Evolutionary conservation across 306 rosid genomes (phyloP).

Genomic region (Acmispon strigosus): DNA sequence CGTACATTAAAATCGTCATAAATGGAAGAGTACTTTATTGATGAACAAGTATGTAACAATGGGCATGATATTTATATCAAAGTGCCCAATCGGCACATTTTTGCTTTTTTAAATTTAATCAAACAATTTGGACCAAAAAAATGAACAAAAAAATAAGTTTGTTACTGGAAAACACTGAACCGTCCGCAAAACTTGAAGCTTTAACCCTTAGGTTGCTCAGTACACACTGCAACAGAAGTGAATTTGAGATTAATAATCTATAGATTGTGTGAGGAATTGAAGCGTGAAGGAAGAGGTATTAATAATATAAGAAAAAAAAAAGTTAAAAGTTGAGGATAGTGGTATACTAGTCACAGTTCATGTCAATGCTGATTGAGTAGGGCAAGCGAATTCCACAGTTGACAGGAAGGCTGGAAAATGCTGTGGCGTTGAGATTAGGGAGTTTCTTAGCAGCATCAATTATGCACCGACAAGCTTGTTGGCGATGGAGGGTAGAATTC

Average conservation of each 20-base stretch:
- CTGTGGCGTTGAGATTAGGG: neutral
- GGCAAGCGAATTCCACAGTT: conserved; percentile 34
- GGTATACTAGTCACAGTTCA: conserved; percentile 30
- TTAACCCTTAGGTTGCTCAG: neutral
- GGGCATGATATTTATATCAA: too few relatives aligned
- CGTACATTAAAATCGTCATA: too few relatives aligned
- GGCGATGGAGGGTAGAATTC: neutral
- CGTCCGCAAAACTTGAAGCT: neutral
- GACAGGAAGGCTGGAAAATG: conserved; percentile 21
- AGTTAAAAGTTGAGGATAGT: neutral
- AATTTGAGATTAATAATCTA: neutral
- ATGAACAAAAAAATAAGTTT: neutral
- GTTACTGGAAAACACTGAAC: neutral
- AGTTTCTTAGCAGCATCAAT: neutral
- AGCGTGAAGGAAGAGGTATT: too few relatives aligned
- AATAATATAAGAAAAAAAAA: too few relatives aligned
- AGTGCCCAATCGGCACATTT: too few relatives aligned
- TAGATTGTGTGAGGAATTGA: too few relatives aligned
- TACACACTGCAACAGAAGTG: conserved; percentile 4
- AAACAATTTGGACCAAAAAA: too few relatives aligned
- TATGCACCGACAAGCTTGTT: conserved; percentile 36
- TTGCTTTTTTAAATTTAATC: too few relatives aligned
- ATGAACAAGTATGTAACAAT: too few relatives aligned
- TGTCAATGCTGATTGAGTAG: conserved; percentile 24
- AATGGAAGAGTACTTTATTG: too few relatives aligned